Base-by-base conservation (phyloP, 1,284 basidiomycete genomes). In the Sanghuangporus weigelae region DNA sequence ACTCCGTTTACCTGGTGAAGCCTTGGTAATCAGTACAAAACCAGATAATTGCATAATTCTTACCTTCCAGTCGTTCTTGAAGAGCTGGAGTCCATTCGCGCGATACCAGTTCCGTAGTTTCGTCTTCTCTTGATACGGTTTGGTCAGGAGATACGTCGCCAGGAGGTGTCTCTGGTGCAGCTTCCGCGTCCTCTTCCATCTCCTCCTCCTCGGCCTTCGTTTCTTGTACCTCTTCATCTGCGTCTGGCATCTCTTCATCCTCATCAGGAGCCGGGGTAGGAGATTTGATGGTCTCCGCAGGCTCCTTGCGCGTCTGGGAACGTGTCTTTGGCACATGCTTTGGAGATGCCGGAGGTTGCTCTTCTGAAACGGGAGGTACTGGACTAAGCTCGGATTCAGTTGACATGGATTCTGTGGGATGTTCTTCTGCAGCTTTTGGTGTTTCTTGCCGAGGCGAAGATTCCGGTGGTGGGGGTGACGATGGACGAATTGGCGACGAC, bases 1-100 rank as follows among this genome's bases (percentile, higher is more conserved):
- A 71, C 89, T 89, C 61, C 90, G 85, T 77, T 92, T 92, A 49
- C 79, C 89, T 89, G 63, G 38, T 26, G 31, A 23, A 16, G 26
- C 39, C 12, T 36, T n/a, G 31, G 11, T 11, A 63, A 35, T 40
- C 19, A 39, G n/a, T 38, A 44, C 21, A 23, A 54, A 39, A 6
- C 35, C 2, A 40, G 12, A 44, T 23, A 26, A 38, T 59, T 3
- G n/a, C 2, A 31, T 2, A 54, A 21, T 8, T 49, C 60, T 59
- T 55, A 65, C 66, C 51, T 26, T 57, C 64, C 23, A 57, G 40
- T 31, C 61, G 42, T 14, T 39, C 62, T 56, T 12, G 39, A 23
- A 49, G 57, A 26, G 46, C 57, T 7, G 64, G 59, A 23, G 63
- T 64, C 23, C 59, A 64, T 38, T 57, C 63, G 7, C 53, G 59